Base-by-base conservation (phyloP, 2,329 filamentous ascomycete genomes). In the Alternaria infectoria region DNA sequence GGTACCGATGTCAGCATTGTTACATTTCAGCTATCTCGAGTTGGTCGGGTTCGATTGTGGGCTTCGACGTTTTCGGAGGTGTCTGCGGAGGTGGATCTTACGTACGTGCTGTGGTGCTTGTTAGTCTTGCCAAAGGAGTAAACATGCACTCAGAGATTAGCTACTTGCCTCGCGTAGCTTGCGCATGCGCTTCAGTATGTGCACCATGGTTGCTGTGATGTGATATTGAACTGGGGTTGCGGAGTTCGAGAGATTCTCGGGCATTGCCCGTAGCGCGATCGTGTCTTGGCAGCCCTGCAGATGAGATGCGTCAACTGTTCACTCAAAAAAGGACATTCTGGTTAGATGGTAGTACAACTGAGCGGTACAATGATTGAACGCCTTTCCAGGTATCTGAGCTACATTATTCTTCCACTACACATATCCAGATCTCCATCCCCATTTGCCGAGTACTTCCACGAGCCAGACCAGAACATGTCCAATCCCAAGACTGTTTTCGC, bases 131-230 rank as follows among this genome's bases (percentile, higher is more conserved):
- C 49, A 54, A 59, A n/a, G 47, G 61, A 21, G 7, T 17, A 15
- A 17, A n/a, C 17, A 56, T n/a, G 13, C 36, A 13, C 10, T 23
- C 40, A 19, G 11, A 56, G 8, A 23, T 8, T 8, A 46, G 40
- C 44, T 9, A 85, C 89, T 80, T 85, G 93, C 92, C 80, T 87
- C 84, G 80, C 88, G 89, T 78, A 96, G 83, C 81, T 88, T 89
- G 79, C 90, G 89, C 87, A 93, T 89, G 74, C 93, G 90, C 82
- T 89, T 88, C 75, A 87, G 78, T 81, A 91, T 80, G 69, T 83
- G 82, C 56, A 85, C 83, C 86, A 88, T 88, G 69, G 63, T 71
- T 71, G 68, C 57, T 70, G 61, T 71, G 64, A 50, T 61, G 49
- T 64, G 60, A 40, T 61, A 45, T 62, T 43, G 49, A 56, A 58